These are phyloP conservation scores for Kuraishia floccosa DNA, from an alignment of 805 yeast species.

Conservation along the genomic window DNA sequence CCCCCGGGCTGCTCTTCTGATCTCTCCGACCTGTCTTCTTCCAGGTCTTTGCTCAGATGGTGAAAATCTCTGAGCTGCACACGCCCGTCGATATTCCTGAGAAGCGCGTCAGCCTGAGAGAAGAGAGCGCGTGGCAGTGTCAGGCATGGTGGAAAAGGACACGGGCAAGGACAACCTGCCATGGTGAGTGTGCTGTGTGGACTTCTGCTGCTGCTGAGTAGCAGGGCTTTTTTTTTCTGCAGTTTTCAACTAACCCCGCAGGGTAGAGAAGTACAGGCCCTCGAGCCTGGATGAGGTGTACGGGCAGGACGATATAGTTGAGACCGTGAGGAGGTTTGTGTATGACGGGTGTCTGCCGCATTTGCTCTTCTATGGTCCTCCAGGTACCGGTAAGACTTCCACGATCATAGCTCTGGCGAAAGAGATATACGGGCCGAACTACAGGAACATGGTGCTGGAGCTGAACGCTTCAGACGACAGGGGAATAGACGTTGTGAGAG, in stretches of 20 bases:
- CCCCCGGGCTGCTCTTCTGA: too few species aligned
- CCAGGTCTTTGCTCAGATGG: too few species aligned
- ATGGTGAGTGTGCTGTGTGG: too few species aligned
- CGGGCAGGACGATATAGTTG: constrained; percentile 82
- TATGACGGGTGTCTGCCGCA: constrained; percentile 82
- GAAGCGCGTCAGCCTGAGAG: too few species aligned
- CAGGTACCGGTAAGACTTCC: constrained; percentile 90
- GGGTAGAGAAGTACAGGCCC: constrained; percentile 98
- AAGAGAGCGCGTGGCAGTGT: too few species aligned
- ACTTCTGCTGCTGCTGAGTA: too few species aligned
- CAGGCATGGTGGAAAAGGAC: background rate
- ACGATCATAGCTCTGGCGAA: constrained; percentile 80
- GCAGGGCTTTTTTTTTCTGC: too few species aligned
- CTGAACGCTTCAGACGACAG: constrained; percentile 95
- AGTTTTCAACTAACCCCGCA: too few species aligned
- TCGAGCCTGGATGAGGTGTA: constrained; percentile 71
- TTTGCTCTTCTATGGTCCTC: constrained; percentile 88
- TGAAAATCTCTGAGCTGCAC: too few species aligned
- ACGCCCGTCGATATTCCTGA: too few species aligned
- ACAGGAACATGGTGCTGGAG: constrained; percentile 84
- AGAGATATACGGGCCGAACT: constrained; percentile 74
- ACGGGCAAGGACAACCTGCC: constrained; percentile 1
- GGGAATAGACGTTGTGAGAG: constrained; percentile 96
- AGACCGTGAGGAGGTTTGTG: constrained; percentile 77
- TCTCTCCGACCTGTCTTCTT: too few species aligned